Conservation (phyloP, 2,329 filamentous ascomycete species). For the Colletotrichum neosansevieriae region DNA sequence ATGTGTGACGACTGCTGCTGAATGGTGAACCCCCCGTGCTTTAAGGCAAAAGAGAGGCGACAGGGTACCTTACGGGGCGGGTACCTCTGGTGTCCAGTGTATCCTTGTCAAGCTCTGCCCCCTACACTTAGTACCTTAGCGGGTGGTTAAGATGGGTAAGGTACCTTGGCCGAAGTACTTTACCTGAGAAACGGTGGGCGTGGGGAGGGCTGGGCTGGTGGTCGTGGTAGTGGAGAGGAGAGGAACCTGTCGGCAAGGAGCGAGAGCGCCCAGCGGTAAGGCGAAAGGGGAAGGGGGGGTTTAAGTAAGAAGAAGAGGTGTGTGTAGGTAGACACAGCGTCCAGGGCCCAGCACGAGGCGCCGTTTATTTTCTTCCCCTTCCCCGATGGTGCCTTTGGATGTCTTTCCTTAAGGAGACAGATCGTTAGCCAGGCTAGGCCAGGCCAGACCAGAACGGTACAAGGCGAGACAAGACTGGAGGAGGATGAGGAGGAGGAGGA, state of each 20-base stretch:
- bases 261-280: conserved; percentile 11
- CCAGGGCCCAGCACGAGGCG: background rate
- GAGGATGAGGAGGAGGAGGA: too few species aligned
- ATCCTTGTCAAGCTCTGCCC: conserved; percentile 10
- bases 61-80: conserved; percentile 6
- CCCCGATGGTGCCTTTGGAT: background rate
- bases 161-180: conserved; percentile 20
- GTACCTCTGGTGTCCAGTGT: background rate
- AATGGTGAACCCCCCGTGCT: conserved; percentile 16
- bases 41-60: conserved; percentile 32
- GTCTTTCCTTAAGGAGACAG: conserved; percentile 4
- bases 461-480: background rate
- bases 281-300: background rate
- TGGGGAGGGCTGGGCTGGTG: conserved; percentile 5
- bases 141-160: conserved; percentile 21
- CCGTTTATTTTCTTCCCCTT: background rate
- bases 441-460: background rate
- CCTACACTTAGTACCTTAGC: background rate
- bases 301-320: background rate
- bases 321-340: background rate
- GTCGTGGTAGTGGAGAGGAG: conserved; percentile 8
- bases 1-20: conserved; percentile 25
- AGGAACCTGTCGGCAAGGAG: conserved; percentile 32
- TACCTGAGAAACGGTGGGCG: conserved; percentile 5
- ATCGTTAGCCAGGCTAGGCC: background rate